A percentile compares a stretch with the other conserved stretches of the same genome.
These are phyloP conservation scores for Pilobolus umbonatus DNA, from an alignment of 192 early-diverging fungal species.

Conservation along the genomic window DNA sequence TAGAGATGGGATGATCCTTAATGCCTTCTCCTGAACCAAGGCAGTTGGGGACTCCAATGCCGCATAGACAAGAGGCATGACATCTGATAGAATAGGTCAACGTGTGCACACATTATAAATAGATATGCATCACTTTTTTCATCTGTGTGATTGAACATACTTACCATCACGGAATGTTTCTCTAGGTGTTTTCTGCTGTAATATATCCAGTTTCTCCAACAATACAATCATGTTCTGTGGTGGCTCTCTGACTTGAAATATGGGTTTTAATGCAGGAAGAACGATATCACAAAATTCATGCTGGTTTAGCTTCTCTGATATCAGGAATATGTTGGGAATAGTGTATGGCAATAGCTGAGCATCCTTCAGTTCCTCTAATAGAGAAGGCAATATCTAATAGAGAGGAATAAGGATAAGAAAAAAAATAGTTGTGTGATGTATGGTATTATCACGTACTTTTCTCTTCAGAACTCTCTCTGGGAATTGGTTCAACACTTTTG, in stretches of 20 bases:
- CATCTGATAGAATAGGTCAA: constrained; percentile 31
- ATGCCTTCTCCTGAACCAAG: constrained; percentile 60
- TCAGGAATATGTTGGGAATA: constrained; percentile 72
- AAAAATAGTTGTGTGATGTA: not conserved
- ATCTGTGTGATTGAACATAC: not conserved
- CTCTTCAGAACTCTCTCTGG: constrained; percentile 62
- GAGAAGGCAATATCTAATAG: constrained; percentile 58
- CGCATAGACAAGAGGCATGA: constrained; percentile 71
- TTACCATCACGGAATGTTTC: constrained; percentile 59
- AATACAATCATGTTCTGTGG: constrained; percentile 65
- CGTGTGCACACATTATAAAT: not conserved
- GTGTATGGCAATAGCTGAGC: constrained; percentile 64
- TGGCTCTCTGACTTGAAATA: constrained; percentile 57
- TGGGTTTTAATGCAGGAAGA: constrained; percentile 55
- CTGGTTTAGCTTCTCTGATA: constrained; percentile 53
- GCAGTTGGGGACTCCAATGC: constrained; percentile 54
- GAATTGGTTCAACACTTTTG: constrained; percentile 65
- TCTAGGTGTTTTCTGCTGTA: constrained; percentile 59
- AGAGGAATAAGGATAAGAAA: not conserved
- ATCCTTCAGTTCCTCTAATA: constrained; percentile 74
- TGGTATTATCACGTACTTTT: constrained; percentile 52
- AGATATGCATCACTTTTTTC: not conserved
- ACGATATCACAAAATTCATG: constrained; percentile 62
- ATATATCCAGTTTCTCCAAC: constrained; percentile 58
- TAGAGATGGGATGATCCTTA: constrained; percentile 56